Percentiles rank a stretch among this genome's conserved stretches.
Evolutionary conservation across 371 early-diverging fungal genomes (phyloP).

Genomic region (Rhizomucor miehei): DNA sequence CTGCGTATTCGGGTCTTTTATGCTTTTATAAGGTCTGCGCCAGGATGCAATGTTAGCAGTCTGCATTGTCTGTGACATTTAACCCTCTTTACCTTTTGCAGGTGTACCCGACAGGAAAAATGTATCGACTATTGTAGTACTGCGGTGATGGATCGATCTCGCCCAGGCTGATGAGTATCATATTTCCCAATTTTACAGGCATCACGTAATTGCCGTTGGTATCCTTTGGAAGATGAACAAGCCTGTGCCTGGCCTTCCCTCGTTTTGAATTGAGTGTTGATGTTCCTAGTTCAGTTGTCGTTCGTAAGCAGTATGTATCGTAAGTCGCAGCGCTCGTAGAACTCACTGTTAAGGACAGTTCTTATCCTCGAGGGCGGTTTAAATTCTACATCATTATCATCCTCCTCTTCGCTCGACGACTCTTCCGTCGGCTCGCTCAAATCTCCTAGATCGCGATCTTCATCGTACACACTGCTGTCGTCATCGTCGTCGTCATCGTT

Average conservation of each 20-base stretch:
- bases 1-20: constrained; percentile 55
- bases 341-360: too few species aligned
- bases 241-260: constrained; percentile 11
- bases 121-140: constrained; percentile 87
- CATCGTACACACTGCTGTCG: constrained; percentile 15
- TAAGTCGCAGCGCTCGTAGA: not conserved
- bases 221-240: constrained; percentile 51
- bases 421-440: constrained; percentile 6
- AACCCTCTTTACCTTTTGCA: constrained; percentile 34
- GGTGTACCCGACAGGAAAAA: constrained; percentile 86
- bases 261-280: constrained; percentile 3
- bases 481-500: constrained; percentile 16
- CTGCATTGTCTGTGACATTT: not conserved
- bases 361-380: too few species aligned
- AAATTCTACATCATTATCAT: too few species aligned
- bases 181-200: constrained; percentile 68
- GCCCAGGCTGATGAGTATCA: constrained; percentile 68
- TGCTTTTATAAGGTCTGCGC: constrained; percentile 66
- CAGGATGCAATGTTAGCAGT: not conserved
- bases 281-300: not conserved
- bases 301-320: not conserved
- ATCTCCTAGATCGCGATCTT: constrained; percentile 13
- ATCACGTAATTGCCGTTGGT: constrained; percentile 71
- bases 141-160: constrained; percentile 68
- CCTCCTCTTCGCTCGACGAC: constrained; percentile 12